Percentiles rank a stretch among this genome's conserved stretches.
Evolutionary conservation across 257 asterid species (phyloP).

Genomic region (Solanum arcanum): DNA sequence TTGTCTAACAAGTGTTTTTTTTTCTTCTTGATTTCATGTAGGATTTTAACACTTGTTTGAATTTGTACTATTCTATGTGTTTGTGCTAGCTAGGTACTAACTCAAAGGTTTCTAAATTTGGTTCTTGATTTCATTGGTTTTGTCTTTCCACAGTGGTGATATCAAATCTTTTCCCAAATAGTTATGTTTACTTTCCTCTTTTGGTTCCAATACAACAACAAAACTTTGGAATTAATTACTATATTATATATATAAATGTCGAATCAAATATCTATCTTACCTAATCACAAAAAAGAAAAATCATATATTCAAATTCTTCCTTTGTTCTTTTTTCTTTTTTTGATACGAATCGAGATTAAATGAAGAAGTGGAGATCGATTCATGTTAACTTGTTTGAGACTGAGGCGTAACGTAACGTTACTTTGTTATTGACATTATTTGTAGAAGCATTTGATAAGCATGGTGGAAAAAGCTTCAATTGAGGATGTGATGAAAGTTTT

Average conservation of each 20-base stretch:
- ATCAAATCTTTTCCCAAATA: slow-evolving; percentile 29
- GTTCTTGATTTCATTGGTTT: slow-evolving; percentile 33
- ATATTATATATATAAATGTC: slow-evolving; percentile 6
- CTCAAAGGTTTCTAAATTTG: slow-evolving; percentile 33
- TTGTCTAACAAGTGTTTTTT: background rate
- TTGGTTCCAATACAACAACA: slow-evolving; percentile 15
- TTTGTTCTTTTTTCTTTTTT: background rate
- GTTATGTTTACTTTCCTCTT: slow-evolving; percentile 33
- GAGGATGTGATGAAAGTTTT: slow-evolving; percentile 89
- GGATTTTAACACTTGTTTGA: slow-evolving; percentile 10
- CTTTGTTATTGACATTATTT: background rate
- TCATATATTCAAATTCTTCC: background rate
- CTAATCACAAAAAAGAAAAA: background rate
- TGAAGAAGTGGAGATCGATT: background rate
- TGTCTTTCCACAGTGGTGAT: slow-evolving; percentile 43
- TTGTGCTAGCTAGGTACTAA: background rate
- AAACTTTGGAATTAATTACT: slow-evolving; percentile 2
- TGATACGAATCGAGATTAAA: background rate
- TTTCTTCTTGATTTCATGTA: background rate
- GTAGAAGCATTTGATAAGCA: slow-evolving; percentile 71
- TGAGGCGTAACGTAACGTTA: background rate
- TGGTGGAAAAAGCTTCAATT: slow-evolving; percentile 89
- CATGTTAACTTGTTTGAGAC: background rate
- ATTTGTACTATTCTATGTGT: slow-evolving; percentile 14
- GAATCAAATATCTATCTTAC: background rate